Conservation (phyloP, 352 stramenopile genomes). For the Phytophthora aleatoria region DNA sequence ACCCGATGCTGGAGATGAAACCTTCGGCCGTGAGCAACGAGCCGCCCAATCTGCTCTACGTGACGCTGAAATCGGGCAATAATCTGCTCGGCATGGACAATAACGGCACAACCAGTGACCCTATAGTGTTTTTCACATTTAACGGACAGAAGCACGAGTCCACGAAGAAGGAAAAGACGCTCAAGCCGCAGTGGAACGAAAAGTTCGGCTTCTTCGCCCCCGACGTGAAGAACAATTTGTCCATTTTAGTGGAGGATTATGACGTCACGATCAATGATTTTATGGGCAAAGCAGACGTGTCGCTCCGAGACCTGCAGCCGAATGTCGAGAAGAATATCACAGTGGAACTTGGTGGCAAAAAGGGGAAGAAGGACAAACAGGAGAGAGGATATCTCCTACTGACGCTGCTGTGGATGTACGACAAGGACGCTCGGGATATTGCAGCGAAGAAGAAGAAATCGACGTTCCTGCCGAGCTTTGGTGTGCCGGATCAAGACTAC, state of each 20-base stretch:
- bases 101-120: conserved; percentile 84
- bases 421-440: conserved; percentile 54
- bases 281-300: conserved; percentile 70
- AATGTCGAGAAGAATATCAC: conserved; percentile 63
- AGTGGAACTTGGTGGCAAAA: conserved; percentile 65
- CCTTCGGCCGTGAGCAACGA: conserved; percentile 25
- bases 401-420: conserved; percentile 66
- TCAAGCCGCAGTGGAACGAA: conserved; percentile 80
- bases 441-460: conserved; percentile 76
- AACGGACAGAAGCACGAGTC: conserved; percentile 85
- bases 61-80: conserved; percentile 76
- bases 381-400: conserved; percentile 58
- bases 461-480: conserved; percentile 58
- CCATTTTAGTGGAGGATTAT: conserved; percentile 71
- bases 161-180: conserved; percentile 72
- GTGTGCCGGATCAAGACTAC: conserved; percentile 71
- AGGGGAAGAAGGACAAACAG: conserved; percentile 71
- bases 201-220: conserved; percentile 77
- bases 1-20: conserved; percentile 27
- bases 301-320: conserved; percentile 54
- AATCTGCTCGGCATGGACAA: conserved; percentile 88
- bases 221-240: conserved; percentile 56
- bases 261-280: conserved; percentile 85
- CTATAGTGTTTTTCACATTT: conserved; percentile 80
- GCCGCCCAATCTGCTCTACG: conserved; percentile 69